Percentiles rank a stretch among this genome's conserved stretches.
phyloP scores from a whole-genome alignment of 2,329 filamentous ascomycete species.

The Podosphaera xanthii region DNA sequence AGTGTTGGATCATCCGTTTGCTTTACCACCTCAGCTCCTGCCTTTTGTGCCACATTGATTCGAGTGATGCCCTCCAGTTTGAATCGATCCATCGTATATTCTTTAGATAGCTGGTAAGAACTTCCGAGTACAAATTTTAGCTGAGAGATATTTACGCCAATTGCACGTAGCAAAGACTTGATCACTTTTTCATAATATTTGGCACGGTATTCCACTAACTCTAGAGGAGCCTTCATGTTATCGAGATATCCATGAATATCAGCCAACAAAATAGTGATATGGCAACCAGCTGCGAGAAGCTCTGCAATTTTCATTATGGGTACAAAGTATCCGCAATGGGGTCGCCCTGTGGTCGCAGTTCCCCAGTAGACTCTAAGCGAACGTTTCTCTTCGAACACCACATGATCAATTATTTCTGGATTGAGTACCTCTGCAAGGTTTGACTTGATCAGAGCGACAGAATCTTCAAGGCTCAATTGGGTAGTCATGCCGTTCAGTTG shows the following conservation, averaged over 20 bases:
- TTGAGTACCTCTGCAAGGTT: slow-evolving; percentile 70
- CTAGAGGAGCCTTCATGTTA: slow-evolving; percentile 68
- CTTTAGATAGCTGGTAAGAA: slow-evolving; percentile 48
- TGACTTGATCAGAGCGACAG: slow-evolving; percentile 52
- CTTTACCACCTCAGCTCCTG: slow-evolving; percentile 86
- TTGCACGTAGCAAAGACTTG: slow-evolving; percentile 53
- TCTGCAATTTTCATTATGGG: slow-evolving; percentile 78
- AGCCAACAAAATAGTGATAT: slow-evolving; percentile 51
- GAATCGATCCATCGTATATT: slow-evolving; percentile 80
- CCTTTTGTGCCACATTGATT: slow-evolving; percentile 44
- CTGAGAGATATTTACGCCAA: slow-evolving; percentile 42
- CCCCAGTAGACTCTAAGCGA: slow-evolving; percentile 71
- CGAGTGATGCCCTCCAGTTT: slow-evolving; percentile 28
- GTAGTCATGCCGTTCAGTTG: slow-evolving; percentile 6
- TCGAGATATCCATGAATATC: slow-evolving; percentile 65
- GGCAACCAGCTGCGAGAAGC: slow-evolving; percentile 63
- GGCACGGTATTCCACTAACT: slow-evolving; percentile 61
- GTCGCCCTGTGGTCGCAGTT: slow-evolving; percentile 40
- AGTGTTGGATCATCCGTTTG: slow-evolving; percentile 58
- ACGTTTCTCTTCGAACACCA: slow-evolving; percentile 45
- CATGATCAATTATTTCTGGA: slow-evolving; percentile 56
- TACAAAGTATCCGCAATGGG: slow-evolving; percentile 66
- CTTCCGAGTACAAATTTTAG: slow-evolving; percentile 70
- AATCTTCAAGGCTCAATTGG: slow-evolving; percentile 27
- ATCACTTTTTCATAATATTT: slow-evolving; percentile 68